phyloP scores from a whole-genome alignment of 495 filamentous ascomycete genomes.

The Aspergillus ostianus region DNA sequence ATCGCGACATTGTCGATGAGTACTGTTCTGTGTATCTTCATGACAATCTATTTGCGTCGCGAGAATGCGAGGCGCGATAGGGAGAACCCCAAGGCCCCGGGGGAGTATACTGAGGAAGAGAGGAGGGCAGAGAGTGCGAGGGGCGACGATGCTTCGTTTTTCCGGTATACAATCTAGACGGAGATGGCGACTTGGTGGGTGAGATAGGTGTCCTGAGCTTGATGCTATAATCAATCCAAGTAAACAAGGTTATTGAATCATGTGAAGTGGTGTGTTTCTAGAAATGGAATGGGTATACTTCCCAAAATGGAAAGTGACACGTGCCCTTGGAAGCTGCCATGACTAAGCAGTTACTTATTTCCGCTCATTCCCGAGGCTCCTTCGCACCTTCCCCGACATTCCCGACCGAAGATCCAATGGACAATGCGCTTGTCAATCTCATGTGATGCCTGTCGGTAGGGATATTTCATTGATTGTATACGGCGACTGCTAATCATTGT shows the following conservation, averaged over 20 bases:
- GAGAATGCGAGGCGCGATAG: constrained; percentile 13
- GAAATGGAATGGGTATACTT: no score
- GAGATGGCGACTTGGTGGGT: no score
- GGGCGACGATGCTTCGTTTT: constrained; percentile 14
- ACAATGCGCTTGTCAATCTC: constrained; percentile 44
- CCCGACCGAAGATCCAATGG: not conserved
- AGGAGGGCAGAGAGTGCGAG: constrained; percentile 8
- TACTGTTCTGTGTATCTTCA: constrained; percentile 12
- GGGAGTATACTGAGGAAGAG: constrained; percentile 14
- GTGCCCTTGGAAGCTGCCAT: not conserved
- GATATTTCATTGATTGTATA: not conserved
- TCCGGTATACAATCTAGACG: constrained; percentile 14
- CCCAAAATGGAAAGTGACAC: no score
- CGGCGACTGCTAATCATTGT: not conserved
- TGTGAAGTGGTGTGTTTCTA: no score
- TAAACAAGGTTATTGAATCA: no score
- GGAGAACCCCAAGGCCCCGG: constrained; percentile 11
- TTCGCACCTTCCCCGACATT: constrained; percentile 2
- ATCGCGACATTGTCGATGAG: constrained; percentile 14
- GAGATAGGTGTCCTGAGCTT: no score
- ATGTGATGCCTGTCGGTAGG: constrained; percentile 41
- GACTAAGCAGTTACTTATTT: not conserved
- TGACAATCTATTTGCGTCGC: constrained; percentile 14
- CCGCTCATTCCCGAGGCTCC: not conserved
- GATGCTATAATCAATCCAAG: no score